Evolutionary conservation across 2,329 filamentous ascomycete species (phyloP).

Genomic region (Rutstroemia sydowiana): DNA sequence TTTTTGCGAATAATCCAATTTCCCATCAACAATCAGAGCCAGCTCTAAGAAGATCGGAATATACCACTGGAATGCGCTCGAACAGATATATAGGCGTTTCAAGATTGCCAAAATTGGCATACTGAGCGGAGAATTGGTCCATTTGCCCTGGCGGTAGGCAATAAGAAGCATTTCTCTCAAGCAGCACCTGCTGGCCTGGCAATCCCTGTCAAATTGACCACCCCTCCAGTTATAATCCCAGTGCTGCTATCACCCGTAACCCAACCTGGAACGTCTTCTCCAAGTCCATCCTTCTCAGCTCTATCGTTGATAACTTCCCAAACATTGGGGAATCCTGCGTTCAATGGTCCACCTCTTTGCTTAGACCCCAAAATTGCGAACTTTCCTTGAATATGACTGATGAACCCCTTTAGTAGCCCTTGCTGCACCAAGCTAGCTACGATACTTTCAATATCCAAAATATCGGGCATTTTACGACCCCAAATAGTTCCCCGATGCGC

Average conservation of each 20-base stretch:
- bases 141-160: background rate
- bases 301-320: conserved; percentile 61
- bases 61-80: no score
- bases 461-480: conserved; percentile 53
- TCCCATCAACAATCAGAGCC: no score
- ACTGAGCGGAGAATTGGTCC: background rate
- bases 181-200: conserved; percentile 40
- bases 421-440: conserved; percentile 72
- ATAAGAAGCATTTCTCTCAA: background rate
- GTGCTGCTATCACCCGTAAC: conserved; percentile 40
- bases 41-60: no score
- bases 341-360: conserved; percentile 53
- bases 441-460: conserved; percentile 67
- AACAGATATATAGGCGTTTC: background rate
- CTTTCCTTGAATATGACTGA: conserved; percentile 67
- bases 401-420: conserved; percentile 74
- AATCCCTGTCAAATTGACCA: conserved; percentile 47
- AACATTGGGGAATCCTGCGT: conserved; percentile 68
- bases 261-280: conserved; percentile 64
- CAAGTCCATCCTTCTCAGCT: conserved; percentile 46
- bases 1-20: no score
- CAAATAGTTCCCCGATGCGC: conserved; percentile 55
- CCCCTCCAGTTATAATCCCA: conserved; percentile 39
- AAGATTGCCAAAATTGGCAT: background rate
- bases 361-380: conserved; percentile 79